Conservation (phyloP, 1,284 basidiomycete genomes). For the Moesziomyces antarcticus region DNA sequence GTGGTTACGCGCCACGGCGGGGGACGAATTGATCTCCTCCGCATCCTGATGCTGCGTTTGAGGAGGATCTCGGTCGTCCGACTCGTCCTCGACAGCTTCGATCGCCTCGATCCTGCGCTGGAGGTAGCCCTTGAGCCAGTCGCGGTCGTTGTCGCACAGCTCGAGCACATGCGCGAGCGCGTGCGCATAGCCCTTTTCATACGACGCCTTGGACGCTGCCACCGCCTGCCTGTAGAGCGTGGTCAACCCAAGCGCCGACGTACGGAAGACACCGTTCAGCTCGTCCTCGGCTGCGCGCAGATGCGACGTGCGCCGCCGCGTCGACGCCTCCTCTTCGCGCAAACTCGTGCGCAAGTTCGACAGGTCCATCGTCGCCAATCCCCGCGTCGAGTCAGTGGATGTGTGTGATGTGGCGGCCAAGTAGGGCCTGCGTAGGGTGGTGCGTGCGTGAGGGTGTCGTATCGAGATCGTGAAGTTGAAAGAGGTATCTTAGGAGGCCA, state of each 20-base stretch:
- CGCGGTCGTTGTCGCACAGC: conserved; percentile 36
- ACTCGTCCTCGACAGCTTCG: conserved; percentile 45
- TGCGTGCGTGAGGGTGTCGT: too few species aligned
- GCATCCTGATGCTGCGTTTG: not conserved
- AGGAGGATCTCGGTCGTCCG: conserved; percentile 6
- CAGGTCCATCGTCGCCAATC: conserved; percentile 21
- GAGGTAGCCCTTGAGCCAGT: conserved; percentile 50
- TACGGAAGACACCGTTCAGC: conserved; percentile 35
- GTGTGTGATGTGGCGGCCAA: too few species aligned
- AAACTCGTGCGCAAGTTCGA: conserved; percentile 34
- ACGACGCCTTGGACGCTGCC: conserved; percentile 28
- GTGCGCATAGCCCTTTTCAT: conserved; percentile 44
- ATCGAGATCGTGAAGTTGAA: too few species aligned
- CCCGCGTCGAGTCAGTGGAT: too few species aligned
- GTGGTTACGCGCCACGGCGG: not conserved
- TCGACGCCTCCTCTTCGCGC: conserved; percentile 29
- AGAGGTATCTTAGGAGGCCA: too few species aligned
- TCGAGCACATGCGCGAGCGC: conserved; percentile 48
- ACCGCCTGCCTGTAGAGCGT: conserved; percentile 44
- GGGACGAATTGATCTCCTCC: not conserved
- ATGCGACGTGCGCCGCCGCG: conserved; percentile 22
- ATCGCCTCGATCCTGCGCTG: conserved; percentile 49
- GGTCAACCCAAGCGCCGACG: conserved; percentile 38
- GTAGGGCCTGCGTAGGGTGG: too few species aligned
- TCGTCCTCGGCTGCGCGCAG: conserved; percentile 34